These are phyloP conservation scores for Boletellus deceptivus DNA, from an alignment of 1,284 basidiomycete species.

Conservation along the genomic window DNA sequence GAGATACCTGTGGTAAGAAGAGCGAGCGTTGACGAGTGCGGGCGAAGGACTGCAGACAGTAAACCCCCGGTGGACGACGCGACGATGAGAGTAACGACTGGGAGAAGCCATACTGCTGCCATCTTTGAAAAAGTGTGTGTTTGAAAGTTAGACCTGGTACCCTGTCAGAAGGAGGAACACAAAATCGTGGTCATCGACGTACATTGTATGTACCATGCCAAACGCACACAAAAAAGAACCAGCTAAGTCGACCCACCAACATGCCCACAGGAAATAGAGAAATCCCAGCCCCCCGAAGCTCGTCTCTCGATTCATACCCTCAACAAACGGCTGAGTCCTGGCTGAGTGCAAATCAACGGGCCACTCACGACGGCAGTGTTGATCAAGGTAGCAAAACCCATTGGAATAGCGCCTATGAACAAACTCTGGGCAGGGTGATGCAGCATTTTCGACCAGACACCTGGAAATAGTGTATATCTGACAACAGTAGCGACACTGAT, in stretches of 20 bases:
- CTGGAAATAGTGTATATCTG: constrained; percentile 51
- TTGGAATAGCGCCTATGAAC: constrained; percentile 59
- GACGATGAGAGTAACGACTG: constrained; percentile 62
- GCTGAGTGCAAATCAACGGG: constrained; percentile 7
- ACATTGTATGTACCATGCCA: constrained; percentile 58
- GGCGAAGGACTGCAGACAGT: constrained; percentile 43
- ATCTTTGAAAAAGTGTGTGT: constrained; percentile 46
- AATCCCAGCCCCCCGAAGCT: constrained; percentile 45
- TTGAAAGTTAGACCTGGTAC: constrained; percentile 51
- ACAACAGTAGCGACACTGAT: constrained; percentile 41
- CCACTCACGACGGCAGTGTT: constrained; percentile 49
- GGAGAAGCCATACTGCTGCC: constrained; percentile 57
- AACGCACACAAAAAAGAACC: constrained; percentile 50
- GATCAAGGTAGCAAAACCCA: constrained; percentile 57
- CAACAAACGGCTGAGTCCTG: not conserved
- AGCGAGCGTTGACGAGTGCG: constrained; percentile 43
- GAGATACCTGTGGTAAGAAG: constrained; percentile 50
- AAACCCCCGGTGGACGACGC: constrained; percentile 57
- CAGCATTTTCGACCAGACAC: constrained; percentile 43
- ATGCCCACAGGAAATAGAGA: constrained; percentile 51
- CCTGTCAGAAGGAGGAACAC: not conserved
- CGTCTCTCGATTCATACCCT: constrained; percentile 34
- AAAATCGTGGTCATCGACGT: constrained; percentile 15
- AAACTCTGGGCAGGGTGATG: constrained; percentile 55
- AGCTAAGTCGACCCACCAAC: constrained; percentile 62